These are phyloP conservation scores for Liriodendron chinense DNA, from an alignment of 164 flowering plant genomes.

Conservation along the genomic window DNA sequence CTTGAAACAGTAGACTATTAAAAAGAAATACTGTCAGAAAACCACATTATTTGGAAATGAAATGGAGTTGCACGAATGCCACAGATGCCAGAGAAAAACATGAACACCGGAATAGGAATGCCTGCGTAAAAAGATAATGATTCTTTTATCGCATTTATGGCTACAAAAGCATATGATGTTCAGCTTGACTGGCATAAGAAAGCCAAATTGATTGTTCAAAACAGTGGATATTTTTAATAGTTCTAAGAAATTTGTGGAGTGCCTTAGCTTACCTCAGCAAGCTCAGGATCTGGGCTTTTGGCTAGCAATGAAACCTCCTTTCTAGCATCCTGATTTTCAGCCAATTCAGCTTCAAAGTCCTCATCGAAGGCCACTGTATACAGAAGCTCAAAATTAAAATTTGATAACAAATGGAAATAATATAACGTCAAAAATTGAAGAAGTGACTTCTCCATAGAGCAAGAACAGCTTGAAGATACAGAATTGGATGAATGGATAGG, in stretches of 20 bases:
- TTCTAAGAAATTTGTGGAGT: neutral
- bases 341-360: conserved; percentile 89
- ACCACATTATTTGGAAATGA: too few species aligned
- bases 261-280: conserved; percentile 63
- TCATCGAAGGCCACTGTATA: conserved; percentile 94
- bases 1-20: too few species aligned
- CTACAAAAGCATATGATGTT: too few species aligned
- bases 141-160: too few species aligned
- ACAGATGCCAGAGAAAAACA: too few species aligned
- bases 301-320: conserved; percentile 68
- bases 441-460: neutral
- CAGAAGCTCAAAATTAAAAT: conserved; percentile 7
- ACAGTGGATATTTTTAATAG: neutral
- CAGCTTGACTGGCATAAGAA: too few species aligned
- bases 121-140: too few species aligned
- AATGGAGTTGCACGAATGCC: too few species aligned
- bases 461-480: neutral
- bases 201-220: neutral
- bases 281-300: conserved; percentile 61
- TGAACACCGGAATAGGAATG: too few species aligned
- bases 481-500: neutral
- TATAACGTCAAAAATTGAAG: neutral
- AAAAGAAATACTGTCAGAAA: too few species aligned
- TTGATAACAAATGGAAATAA: neutral
- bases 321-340: conserved; percentile 74